These are phyloP conservation scores for Trichoderma guizhouense DNA, from an alignment of 2,329 filamentous ascomycete genomes.

Conservation along the genomic window DNA sequence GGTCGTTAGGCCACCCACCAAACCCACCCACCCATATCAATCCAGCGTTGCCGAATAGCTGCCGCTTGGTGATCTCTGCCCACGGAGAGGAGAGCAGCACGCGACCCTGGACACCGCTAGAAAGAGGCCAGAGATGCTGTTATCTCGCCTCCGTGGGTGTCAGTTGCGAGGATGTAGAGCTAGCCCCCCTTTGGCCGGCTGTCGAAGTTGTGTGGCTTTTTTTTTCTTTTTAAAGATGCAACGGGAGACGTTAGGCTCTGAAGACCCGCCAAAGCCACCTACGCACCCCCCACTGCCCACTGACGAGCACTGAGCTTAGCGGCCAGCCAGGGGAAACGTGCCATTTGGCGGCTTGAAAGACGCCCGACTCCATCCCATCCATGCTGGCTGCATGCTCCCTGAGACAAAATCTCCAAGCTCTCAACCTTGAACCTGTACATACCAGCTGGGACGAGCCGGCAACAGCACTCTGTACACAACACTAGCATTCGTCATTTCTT, in stretches of 20 bases:
- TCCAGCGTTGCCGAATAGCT: conserved; percentile 15
- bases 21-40: conserved; percentile 9
- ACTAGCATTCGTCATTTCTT: conserved; percentile 7
- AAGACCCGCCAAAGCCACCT: conserved; percentile 18
- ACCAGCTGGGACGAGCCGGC: conserved; percentile 8
- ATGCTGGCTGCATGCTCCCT: conserved; percentile 12
- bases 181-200: not conserved
- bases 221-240: not conserved
- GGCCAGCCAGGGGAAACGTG: conserved; percentile 16
- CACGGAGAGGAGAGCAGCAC: conserved; percentile 6
- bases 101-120: conserved; percentile 17
- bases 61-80: conserved; percentile 12
- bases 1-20: conserved; percentile 5
- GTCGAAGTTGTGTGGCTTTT: not conserved
- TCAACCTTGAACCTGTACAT: conserved; percentile 15
- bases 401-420: conserved; percentile 18
- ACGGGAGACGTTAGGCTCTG: conserved; percentile 12
- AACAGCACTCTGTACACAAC: conserved; percentile 4
- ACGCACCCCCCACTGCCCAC: conserved; percentile 11
- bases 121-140: not conserved
- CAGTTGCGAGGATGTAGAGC: not conserved
- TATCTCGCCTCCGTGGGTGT: not conserved
- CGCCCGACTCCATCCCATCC: not conserved
- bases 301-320: conserved; percentile 10
- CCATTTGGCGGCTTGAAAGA: conserved; percentile 12